A percentile compares a stretch with the other conserved stretches of the same genome.
Evolutionary conservation across 2,329 filamentous ascomycete genomes (phyloP).

Genomic region (Pseudogymnoascus sp.): DNA sequence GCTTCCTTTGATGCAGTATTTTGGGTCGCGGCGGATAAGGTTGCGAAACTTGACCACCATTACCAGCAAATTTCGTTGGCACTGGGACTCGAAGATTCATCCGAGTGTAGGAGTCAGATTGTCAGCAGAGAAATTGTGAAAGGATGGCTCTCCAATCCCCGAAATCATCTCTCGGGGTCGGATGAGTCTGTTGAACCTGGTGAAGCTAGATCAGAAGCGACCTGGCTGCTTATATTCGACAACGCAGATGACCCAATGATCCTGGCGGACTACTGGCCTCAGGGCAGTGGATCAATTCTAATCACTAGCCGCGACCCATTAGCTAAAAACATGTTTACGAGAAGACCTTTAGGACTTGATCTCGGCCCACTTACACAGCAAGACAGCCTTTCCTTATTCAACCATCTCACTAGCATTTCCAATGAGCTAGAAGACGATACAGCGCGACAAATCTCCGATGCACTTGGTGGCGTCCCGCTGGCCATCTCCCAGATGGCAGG

Average conservation of each 20-base stretch:
- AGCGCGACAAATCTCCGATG: conserved; percentile 14
- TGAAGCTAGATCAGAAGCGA: conserved; percentile 14
- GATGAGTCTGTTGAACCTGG: not conserved
- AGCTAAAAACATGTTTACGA: conserved; percentile 14
- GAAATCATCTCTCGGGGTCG: conserved; percentile 5
- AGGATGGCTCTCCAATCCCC: conserved; percentile 22
- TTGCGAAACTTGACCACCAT: conserved; percentile 21
- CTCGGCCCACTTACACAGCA: conserved; percentile 14
- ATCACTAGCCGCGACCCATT: conserved; percentile 25
- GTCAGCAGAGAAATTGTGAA: conserved; percentile 20
- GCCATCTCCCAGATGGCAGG: conserved; percentile 22
- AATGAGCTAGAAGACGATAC: conserved; percentile 10
- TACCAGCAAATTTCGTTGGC: conserved; percentile 21
- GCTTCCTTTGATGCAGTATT: conserved; percentile 26
- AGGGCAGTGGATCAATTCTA: conserved; percentile 20
- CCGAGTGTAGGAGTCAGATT: conserved; percentile 14
- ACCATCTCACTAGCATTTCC: conserved; percentile 3
- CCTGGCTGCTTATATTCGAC: conserved; percentile 25
- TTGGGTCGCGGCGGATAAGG: conserved; percentile 27
- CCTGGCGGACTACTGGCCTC: conserved; percentile 22
- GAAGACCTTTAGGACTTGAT: conserved; percentile 11
- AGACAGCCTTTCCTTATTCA: conserved; percentile 8
- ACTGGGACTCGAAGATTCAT: conserved; percentile 23
- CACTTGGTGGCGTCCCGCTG: conserved; percentile 19
- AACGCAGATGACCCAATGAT: conserved; percentile 22